Evolutionary conservation across 2,329 filamentous ascomycete genomes (phyloP).

Genomic region (Botrytis galanthina): DNA sequence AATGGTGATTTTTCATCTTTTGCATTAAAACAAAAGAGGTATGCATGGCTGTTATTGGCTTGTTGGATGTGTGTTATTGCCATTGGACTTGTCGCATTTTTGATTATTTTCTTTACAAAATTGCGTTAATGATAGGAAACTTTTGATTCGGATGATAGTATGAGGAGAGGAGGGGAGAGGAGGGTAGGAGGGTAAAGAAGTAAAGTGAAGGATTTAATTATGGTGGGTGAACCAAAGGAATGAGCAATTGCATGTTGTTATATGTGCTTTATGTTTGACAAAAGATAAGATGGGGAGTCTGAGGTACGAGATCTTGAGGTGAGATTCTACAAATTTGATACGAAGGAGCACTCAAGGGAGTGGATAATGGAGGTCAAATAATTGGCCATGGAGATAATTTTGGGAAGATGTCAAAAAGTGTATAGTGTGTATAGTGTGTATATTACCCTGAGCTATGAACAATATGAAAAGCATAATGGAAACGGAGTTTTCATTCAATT

Average conservation of each 20-base stretch:
- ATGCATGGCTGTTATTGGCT: conserved; percentile 25
- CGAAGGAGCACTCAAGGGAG: background rate
- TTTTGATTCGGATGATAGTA: background rate
- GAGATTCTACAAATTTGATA: background rate
- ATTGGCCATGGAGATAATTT: background rate
- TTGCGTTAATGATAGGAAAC: background rate
- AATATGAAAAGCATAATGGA: background rate
- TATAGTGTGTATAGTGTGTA: background rate
- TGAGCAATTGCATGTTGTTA: background rate
- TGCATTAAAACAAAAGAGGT: conserved; percentile 30
- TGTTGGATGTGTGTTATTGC: conserved; percentile 26
- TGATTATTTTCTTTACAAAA: conserved; percentile 22
- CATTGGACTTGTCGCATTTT: conserved; percentile 27
- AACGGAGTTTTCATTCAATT: background rate
- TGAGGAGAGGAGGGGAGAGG: background rate
- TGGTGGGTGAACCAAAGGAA: background rate
- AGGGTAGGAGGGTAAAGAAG: background rate
- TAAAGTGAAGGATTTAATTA: no score
- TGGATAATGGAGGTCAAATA: background rate
- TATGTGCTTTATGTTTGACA: background rate
- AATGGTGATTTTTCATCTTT: conserved; percentile 31
- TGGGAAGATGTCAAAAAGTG: background rate
- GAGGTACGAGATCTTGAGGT: background rate
- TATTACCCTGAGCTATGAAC: background rate
- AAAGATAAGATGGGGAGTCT: background rate